Evolutionary conservation across 2,329 filamentous ascomycete genomes (phyloP), one percentile per base, ranked within the genome.

Genomic region (Lecanicillium sp.): DNA sequence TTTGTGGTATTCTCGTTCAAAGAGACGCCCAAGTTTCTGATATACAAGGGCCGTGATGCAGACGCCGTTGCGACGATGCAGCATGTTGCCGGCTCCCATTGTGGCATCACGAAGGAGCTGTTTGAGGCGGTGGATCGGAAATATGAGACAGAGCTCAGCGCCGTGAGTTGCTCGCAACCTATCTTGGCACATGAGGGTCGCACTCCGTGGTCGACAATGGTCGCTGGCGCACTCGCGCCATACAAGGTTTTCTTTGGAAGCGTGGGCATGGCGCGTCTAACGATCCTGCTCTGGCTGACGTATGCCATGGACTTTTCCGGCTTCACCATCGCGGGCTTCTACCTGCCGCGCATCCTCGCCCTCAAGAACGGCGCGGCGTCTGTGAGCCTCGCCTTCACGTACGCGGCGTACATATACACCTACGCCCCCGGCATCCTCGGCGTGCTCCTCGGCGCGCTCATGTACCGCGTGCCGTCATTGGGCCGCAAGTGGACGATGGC

Each of bases 381-480:
- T 4, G 62, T 73, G 3, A 67, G 69, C 3, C 65, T 78, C 10
- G 56, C 44, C 56, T 67, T 55, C 8, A 78, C 74, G 0, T 79
- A 79, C 53, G 69, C 72, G 15, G 71, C 67, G 4, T 78, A 78
- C 58, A 68, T 79, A 27, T 74, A 73, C 55, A 78, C 76, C 2
- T 78, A 78, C 58, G 63, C 70, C 0, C 74, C 74, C 0, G 74
- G 75, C 3, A 70, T 75, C 8, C 50, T 76, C 0, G 75, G 72
- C 19, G 75, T 78, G 1, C 59, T 77, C 0, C 56, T 77, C 2
- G 75, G 72, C 1, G 65, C 70, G 0, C 54, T 63, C 1, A 67
- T 73, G 8, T 66, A 66, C 29, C 65, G 58, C 10, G 52, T 69
- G 1, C 68, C 69, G 17, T 55, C 61, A 11, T 55, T 70, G 24